Base-by-base conservation (phyloP, 2,329 filamentous ascomycete genomes). In the Alternaria ethzedia region DNA sequence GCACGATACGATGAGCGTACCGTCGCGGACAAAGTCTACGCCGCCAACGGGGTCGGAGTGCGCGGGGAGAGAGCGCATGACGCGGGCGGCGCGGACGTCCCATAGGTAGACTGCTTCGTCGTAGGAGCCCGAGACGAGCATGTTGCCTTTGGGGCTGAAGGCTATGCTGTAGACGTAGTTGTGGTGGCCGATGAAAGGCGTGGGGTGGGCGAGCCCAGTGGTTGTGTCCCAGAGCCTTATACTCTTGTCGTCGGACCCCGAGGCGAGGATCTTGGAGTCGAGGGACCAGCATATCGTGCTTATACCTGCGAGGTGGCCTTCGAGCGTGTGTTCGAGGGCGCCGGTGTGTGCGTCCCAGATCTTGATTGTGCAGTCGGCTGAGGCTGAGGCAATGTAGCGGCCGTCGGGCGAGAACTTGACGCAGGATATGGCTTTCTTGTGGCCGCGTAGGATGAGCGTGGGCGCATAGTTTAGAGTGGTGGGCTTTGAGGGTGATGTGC, bases 131-230 rank as follows among this genome's bases (percentile, higher is more conserved):
- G 92, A 96, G 15, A 94, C 96, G 32, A 99, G 87, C 77, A 98
- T 97, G 76, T 99, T 99, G 23, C 96, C 96, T 79, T 97, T 98
- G 2, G 96, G 96, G n/a, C 93, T 95, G 80, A 98, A 98, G 6
- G 94, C 94, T 32, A 99, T 85, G 54, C 91, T 93, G 81, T 97
- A 97, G 30, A 99, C 90, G 80, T 98, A 98, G 81, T 96, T 98
- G 80, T 97, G 94, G 75, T 99, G 96, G 3, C 96, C 95, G 23
- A 91, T 85, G 69, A 98, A 84, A 2, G 87, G 85, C 21, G 83
- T 85, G 0, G 86, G 86, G 57, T 89, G 85, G 26, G 86, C 83
- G 74, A 87, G 86, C 17, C 87, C 87, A 67, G 86, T 87, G 17
- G 83, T 74, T 5, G 87, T 83, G 71, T 97, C 92, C 96, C 96